Evolutionary conservation across 1,139 yeast genomes (phyloP), one percentile per base, ranked within the genome.

Genomic region (Lodderomyces metapsilosis): DNA sequence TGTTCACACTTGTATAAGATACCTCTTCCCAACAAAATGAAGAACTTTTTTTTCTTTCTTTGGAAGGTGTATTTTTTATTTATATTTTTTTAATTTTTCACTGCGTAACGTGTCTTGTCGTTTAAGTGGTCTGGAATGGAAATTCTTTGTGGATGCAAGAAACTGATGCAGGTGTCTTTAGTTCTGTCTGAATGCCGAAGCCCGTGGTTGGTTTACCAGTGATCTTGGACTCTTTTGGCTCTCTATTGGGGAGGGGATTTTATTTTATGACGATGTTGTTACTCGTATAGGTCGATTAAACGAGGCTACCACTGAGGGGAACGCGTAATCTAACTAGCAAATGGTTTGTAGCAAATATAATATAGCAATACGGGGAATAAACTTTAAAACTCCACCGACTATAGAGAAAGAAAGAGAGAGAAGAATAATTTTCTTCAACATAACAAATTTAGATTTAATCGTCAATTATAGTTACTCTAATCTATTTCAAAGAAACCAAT

Each of bases 401-500:
- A 8, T n/a, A 4, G 5, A 25, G 13, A 25, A 25, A n/a, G 15
- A 25, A n/a, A n/a, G 9, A n/a, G 11, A n/a, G 11, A 4, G 30
- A 12, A n/a, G 15, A 8, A 12, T 12, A 8, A n/a, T 4, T n/a
- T 8, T 25, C n/a, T 8, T n/a, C 3, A 12, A 25, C 30, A 25
- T 25, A 25, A 25, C 30, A 25, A 25, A 25, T 8, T 25, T n/a
- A 20, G 22, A 20, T 20, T 20, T 20, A 5, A 20, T 20, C 22
- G 8, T 8, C 8, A 20, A 5, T 20, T 8, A 5, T 20, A 5
- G 5, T 5, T 5, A 20, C 22, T 20, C 22, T 6, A 8, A 18
- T 28, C 32, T 84, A 91, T 79, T 89, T 89, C 64, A 91, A 77
- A 50, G 91, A 81, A 53, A 92, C 92, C 60, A 92, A 80, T 74